Base-by-base conservation (phyloP, 805 yeast genomes). In the Priceomyces castillae region DNA sequence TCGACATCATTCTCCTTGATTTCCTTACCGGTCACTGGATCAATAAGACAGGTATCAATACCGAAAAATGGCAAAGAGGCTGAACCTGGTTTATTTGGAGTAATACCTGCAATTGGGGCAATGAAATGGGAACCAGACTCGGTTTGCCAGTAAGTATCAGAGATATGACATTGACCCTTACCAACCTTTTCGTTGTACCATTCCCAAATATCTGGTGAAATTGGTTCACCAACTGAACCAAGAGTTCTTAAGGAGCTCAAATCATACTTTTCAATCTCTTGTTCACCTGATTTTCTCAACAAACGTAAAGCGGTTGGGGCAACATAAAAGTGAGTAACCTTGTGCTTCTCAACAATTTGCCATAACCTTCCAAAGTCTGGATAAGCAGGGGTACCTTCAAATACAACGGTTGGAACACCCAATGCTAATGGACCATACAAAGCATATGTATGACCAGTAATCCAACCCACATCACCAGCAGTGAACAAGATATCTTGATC, bases 381-480 rank as follows among this genome's bases (percentile, higher is more conserved):
- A 64, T 83, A 86, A 18, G 90, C 87, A 31, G 95, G 95, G 11
- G 95, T 86, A 52, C 92, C 90, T 71, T 86, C 95, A 59, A 84
- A 86, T 28, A 86, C 85, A 36, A 86, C 77, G 16, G 94, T 81
- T 25, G 95, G 81, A 44, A 85, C 81, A 61, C 95, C 95, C 53
- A 77, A 73, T 23, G 77, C 63, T 59, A 86, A 72, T 30, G 95
- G 95, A 44, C 95, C 95, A 61, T 86, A 86, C 39, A 86, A 78
- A 15, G 81, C 90, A 57, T 86, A 86, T 9, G 94, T 77, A 67
- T 86, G 95, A 46, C 95, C 95, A 5, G 95, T 86, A 57, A 86
- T 84, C 95, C 95, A 86, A 57, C 95, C 95, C 42, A 86, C 84
- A 67, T 86, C 95, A 61, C 94, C 95, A 23, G 95, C 94, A 14